Evolutionary conservation across 2,329 filamentous ascomycete species (phyloP), one percentile per base, ranked within the genome.

Genomic region (Fusarium pseudocircinatum): DNA sequence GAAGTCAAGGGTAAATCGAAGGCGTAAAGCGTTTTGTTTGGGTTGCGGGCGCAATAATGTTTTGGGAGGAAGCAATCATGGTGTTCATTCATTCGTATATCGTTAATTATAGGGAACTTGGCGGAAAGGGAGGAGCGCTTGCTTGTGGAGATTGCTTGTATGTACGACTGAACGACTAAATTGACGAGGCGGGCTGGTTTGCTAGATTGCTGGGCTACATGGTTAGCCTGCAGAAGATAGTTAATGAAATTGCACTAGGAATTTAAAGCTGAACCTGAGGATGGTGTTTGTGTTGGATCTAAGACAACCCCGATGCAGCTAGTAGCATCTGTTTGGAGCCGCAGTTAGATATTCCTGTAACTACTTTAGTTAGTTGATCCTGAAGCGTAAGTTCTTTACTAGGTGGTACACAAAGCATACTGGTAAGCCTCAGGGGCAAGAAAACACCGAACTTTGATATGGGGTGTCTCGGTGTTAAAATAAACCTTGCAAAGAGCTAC

Each of bases 1-100:
- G 68, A 53, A 60, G 78, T 61, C 12, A 80, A 79, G 60, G 79
- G 78, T 18, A 80, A 80, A 67, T 59, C 63, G 22, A 73, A 43
- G 50, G 63, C 46, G 20, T 74, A 69, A 70, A 28, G 20, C 43
- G 44, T 54, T 53, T 56, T 47, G 34, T 72, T 65, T 70, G 49
- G 64, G 64, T 46, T 37, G 34, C 42, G 52, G 52, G 61, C 64
- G 47, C 49, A 52, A 57, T 22, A 28, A 46, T 34, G 40, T 64
- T 44, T 61, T 43, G 52, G 53, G 67, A 52, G 54, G 64, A 30
- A 52, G 37, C 43, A 47, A 37, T 60, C 36, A 66, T 32, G 39
- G 58, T 34, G 47, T 28, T 47, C 47, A 47, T 50, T 43, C n/a
- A 46, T 71, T 36, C 42, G 20, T n/a, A 30, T 47, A 26, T n/a